These are phyloP conservation scores for Solanum medicagineum DNA, from an alignment of 257 asterid species.

Conservation along the genomic window DNA sequence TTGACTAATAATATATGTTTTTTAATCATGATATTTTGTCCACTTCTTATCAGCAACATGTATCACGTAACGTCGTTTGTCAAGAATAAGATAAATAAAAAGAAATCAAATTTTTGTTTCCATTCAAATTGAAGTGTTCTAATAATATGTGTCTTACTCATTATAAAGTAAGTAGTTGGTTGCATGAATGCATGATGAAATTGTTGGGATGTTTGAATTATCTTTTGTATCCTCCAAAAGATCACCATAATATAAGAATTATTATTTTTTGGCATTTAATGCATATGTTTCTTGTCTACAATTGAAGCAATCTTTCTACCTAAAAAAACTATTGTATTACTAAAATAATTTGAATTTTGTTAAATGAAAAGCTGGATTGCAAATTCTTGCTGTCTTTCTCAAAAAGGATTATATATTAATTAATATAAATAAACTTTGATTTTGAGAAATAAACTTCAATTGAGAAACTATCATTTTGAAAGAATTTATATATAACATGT, in stretches of 20 bases:
- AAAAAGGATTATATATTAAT: background rate
- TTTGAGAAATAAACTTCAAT: background rate
- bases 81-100: background rate
- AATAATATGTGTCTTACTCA: too few species aligned
- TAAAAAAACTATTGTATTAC: background rate
- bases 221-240: background rate
- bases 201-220: background rate
- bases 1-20: background rate
- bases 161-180: background rate
- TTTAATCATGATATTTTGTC: background rate
- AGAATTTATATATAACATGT: too few species aligned
- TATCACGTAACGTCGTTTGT: background rate
- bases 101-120: background rate
- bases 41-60: background rate
- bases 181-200: background rate
- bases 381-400: background rate
- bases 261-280: background rate
- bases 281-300: background rate
- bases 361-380: background rate
- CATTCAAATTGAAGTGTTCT: too few species aligned
- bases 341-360: background rate
- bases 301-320: background rate
- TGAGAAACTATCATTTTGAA: background rate
- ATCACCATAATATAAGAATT: background rate
- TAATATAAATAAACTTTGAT: too few species aligned